Conservation (phyloP, 352 stramenopile species). For the Peronospora belbahrii region DNA sequence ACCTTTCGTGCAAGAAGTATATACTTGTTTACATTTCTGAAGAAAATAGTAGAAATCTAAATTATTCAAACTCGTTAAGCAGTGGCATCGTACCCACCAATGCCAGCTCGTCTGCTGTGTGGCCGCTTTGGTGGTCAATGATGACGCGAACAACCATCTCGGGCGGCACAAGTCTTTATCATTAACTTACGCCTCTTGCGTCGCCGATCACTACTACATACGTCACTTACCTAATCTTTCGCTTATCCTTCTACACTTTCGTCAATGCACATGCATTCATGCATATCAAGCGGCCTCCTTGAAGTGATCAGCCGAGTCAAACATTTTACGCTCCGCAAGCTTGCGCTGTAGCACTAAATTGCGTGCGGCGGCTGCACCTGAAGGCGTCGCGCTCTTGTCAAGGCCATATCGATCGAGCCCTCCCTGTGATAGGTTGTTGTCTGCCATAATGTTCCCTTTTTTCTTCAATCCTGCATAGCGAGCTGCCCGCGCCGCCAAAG, state of each 20-base stretch:
- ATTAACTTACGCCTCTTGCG: constrained; percentile 1
- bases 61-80: not conserved
- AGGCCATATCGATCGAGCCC: constrained; percentile 20
- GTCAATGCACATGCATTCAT: not conserved
- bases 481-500: constrained; percentile 11
- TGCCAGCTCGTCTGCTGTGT: not conserved
- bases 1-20: constrained; percentile 34
- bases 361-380: constrained; percentile 35
- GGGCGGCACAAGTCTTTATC: not conserved
- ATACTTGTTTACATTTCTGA: too few relatives aligned
- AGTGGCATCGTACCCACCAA: not conserved
- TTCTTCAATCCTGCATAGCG: constrained; percentile 18
- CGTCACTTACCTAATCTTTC: constrained; percentile 6
- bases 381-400: constrained; percentile 17
- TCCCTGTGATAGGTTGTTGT: constrained; percentile 2
- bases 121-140: not conserved
- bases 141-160: not conserved
- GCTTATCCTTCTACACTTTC: constrained; percentile 1
- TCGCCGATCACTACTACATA: constrained; percentile 2
- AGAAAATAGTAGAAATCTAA: not conserved
- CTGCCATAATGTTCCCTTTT: constrained; percentile 1
- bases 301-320: constrained; percentile 77
- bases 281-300: constrained; percentile 35
- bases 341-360: constrained; percentile 65
- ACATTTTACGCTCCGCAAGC: constrained; percentile 60